phyloP scores from a whole-genome alignment of 2,329 filamentous ascomycete genomes.

The Aspergillus luchuensis region DNA sequence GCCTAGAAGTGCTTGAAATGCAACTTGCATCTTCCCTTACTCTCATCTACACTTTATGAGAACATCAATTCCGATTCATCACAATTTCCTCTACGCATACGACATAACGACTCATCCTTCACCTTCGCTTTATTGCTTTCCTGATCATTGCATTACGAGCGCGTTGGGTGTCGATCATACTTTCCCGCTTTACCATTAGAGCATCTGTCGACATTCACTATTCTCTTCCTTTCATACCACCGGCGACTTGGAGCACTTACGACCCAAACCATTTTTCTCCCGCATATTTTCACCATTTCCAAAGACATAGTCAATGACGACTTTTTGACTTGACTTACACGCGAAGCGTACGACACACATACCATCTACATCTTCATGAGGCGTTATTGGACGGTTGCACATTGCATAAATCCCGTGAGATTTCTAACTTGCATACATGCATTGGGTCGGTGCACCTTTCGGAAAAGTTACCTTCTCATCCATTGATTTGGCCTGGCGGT shows the following conservation, averaged over 20 bases:
- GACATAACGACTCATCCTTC: constrained; percentile 11
- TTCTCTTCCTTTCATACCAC: constrained; percentile 11
- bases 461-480: constrained; percentile 3
- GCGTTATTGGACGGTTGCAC: constrained; percentile 9
- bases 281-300: constrained; percentile 1
- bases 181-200: constrained; percentile 6
- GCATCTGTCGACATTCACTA: constrained; percentile 1
- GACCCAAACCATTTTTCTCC: not conserved
- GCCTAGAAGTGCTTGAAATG: constrained; percentile 6
- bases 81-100: constrained; percentile 7
- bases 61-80: not conserved
- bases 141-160: constrained; percentile 19
- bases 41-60: not conserved
- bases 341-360: constrained; percentile 11
- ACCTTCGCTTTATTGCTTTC: constrained; percentile 7
- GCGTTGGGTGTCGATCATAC: constrained; percentile 16
- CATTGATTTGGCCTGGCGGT: not conserved
- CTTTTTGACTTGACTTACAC: constrained; percentile 5
- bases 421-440: not conserved
- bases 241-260: constrained; percentile 10
- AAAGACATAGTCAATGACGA: constrained; percentile 6
- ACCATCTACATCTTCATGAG: constrained; percentile 14
- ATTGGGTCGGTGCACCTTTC: not conserved
- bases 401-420: not conserved
- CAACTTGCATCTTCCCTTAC: not conserved